Conservation (phyloP, 768 basidiomycete species). For the Strobilomyces dryophilus region DNA sequence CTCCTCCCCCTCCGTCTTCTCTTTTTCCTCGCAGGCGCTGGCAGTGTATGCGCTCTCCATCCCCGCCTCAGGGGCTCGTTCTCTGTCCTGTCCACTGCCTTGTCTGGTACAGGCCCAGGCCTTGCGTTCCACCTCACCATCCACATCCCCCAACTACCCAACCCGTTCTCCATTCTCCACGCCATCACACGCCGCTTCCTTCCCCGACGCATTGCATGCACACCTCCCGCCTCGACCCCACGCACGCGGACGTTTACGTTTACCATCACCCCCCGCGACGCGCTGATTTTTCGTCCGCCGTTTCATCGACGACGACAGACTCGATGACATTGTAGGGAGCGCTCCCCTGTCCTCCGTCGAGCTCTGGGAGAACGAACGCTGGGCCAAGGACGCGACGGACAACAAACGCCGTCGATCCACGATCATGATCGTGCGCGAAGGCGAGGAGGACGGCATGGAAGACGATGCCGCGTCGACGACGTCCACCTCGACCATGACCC, state of each 20-base stretch:
- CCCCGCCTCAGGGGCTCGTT: slow-evolving; percentile 4
- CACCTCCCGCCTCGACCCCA: not conserved
- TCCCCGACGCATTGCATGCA: not conserved
- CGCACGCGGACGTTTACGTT: slow-evolving; percentile 10
- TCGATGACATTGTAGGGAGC: slow-evolving; percentile 61
- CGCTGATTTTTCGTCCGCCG: slow-evolving; percentile 31
- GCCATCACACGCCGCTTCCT: not conserved
- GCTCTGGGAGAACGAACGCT: slow-evolving; percentile 80
- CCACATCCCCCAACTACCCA: slow-evolving; percentile 4
- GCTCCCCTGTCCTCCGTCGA: slow-evolving; percentile 66
- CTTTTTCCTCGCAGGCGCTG: slow-evolving; percentile 33
- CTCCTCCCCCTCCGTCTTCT: slow-evolving; percentile 45
- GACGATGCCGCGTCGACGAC: slow-evolving; percentile 6
- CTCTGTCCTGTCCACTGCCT: not conserved
- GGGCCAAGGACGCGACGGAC: slow-evolving; percentile 26
- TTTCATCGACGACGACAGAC: slow-evolving; percentile 59
- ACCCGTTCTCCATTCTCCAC: not conserved
- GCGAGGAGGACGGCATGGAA: slow-evolving; percentile 8
- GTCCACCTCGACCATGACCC: not conserved
- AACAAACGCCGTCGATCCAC: slow-evolving; percentile 4
- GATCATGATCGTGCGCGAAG: slow-evolving; percentile 1
- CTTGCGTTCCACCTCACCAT: slow-evolving; percentile 16
- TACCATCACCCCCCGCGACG: slow-evolving; percentile 19
- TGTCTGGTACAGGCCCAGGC: slow-evolving; percentile 15
- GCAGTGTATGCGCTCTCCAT: slow-evolving; percentile 12